Conservation (phyloP, 2,329 filamentous ascomycete genomes). For the Fusarium globosum region DNA sequence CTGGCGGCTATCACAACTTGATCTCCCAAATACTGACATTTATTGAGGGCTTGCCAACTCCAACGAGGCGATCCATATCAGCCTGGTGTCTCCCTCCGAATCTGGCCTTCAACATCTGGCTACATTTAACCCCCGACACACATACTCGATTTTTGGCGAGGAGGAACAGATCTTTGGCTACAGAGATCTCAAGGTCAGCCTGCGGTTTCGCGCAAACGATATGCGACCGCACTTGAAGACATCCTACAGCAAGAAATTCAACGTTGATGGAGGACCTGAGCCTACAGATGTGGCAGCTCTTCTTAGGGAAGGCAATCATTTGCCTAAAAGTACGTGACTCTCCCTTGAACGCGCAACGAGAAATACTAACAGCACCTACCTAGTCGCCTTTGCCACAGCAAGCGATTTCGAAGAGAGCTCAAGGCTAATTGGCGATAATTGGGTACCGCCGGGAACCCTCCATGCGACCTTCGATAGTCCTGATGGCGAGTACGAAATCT, state of each 20-base stretch:
- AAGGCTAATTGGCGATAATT: constrained; percentile 56
- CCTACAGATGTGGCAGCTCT: constrained; percentile 75
- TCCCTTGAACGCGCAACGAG: constrained; percentile 5
- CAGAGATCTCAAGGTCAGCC: constrained; percentile 78
- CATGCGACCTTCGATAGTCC: constrained; percentile 71
- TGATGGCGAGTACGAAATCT: constrained; percentile 81
- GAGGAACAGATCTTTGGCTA: constrained; percentile 93
- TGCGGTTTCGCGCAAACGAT: constrained; percentile 76
- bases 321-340: constrained; percentile 70
- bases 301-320: constrained; percentile 71
- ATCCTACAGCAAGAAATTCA: constrained; percentile 77
- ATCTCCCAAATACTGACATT: constrained; percentile 30
- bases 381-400: constrained; percentile 74
- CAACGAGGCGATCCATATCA: constrained; percentile 72
- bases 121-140: constrained; percentile 86
- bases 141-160: constrained; percentile 93
- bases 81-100: constrained; percentile 63
- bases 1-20: not conserved
- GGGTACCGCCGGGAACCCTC: constrained; percentile 80
- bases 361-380: constrained; percentile 47
- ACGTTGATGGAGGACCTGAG: constrained; percentile 72
- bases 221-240: constrained; percentile 81
- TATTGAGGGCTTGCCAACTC: constrained; percentile 67
- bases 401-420: constrained; percentile 71
- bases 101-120: constrained; percentile 66